Evolutionary conservation across 257 asterid genomes (phyloP).

Genomic region (Forsythia viridissima): DNA sequence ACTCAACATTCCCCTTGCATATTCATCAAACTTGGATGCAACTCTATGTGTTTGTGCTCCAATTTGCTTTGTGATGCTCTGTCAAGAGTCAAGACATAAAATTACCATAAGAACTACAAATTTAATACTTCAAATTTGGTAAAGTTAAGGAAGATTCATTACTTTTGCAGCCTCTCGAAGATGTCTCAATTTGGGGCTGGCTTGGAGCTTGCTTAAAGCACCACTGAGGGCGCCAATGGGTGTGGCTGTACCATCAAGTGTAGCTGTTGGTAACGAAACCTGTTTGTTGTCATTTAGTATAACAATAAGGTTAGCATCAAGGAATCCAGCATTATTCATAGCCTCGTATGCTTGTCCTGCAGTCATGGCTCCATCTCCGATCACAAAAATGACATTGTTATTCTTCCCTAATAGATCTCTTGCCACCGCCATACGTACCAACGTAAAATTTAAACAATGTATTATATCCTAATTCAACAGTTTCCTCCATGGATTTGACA

Average conservation of each 20-base stretch:
- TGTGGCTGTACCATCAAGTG: slow-evolving; percentile 71
- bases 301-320: slow-evolving; percentile 66
- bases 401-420: slow-evolving; percentile 70
- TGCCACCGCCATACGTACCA: slow-evolving; percentile 76
- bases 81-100: not conserved
- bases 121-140: too few species aligned
- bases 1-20: slow-evolving; percentile 83
- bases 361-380: slow-evolving; percentile 84
- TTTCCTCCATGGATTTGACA: too few species aligned
- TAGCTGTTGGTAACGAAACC: slow-evolving; percentile 76
- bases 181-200: slow-evolving; percentile 69
- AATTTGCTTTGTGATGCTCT: slow-evolving; percentile 73
- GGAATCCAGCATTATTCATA: slow-evolving; percentile 79
- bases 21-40: slow-evolving; percentile 83
- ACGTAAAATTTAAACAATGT: not conserved
- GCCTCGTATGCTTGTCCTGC: slow-evolving; percentile 95
- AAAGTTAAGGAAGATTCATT: not conserved
- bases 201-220: slow-evolving; percentile 68
- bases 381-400: slow-evolving; percentile 64
- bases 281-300: slow-evolving; percentile 71
- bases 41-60: slow-evolving; percentile 78
- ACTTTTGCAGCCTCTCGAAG: slow-evolving; percentile 86
- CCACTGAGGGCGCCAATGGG: slow-evolving; percentile 80
- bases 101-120: not conserved
- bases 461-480: too few species aligned